Percentiles rank a stretch among this genome's conserved stretches.
Conservation (phyloP, 2,329 filamentous ascomycete genomes). For the Westerdykella ornata region DNA sequence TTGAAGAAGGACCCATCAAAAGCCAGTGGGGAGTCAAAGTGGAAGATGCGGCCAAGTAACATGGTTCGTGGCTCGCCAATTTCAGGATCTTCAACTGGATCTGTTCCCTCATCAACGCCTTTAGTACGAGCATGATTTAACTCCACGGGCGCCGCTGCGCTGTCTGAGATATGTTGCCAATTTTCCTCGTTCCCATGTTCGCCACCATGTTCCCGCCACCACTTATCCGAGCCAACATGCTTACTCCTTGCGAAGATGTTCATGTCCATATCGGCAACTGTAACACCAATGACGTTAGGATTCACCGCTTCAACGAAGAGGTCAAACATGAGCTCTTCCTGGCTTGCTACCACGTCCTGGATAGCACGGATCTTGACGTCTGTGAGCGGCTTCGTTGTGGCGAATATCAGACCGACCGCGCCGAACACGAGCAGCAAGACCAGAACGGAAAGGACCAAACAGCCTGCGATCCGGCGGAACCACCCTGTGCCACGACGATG, state of each 20-base stretch:
- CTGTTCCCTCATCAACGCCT: conserved; percentile 49
- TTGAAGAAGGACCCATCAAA: conserved; percentile 90
- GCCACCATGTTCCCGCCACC: conserved; percentile 37
- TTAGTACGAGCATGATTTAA: conserved; percentile 1
- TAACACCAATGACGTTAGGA: conserved; percentile 84
- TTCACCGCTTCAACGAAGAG: conserved; percentile 82
- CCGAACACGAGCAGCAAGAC: conserved; percentile 76
- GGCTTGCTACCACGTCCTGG: conserved; percentile 83
- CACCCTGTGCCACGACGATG: conserved; percentile 47
- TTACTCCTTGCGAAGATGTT: conserved; percentile 93
- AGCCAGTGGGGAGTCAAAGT: conserved; percentile 78
- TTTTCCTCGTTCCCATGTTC: conserved; percentile 20
- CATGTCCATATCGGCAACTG: conserved; percentile 77
- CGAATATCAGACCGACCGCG: conserved; percentile 81
- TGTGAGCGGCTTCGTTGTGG: conserved; percentile 78
- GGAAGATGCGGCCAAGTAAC: conserved; percentile 79
- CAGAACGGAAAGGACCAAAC: conserved; percentile 74
- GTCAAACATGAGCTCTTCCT: conserved; percentile 93
- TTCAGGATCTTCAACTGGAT: conserved; percentile 59
- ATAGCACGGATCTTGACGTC: conserved; percentile 74
- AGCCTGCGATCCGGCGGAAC: conserved; percentile 75
- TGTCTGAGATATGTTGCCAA: conserved; percentile 18
- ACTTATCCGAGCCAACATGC: conserved; percentile 61
- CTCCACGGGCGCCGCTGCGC: background rate
- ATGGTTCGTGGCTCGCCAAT: conserved; percentile 67